Conservation (phyloP, 768 basidiomycete genomes). For the Termitomyces eurrhizus region DNA sequence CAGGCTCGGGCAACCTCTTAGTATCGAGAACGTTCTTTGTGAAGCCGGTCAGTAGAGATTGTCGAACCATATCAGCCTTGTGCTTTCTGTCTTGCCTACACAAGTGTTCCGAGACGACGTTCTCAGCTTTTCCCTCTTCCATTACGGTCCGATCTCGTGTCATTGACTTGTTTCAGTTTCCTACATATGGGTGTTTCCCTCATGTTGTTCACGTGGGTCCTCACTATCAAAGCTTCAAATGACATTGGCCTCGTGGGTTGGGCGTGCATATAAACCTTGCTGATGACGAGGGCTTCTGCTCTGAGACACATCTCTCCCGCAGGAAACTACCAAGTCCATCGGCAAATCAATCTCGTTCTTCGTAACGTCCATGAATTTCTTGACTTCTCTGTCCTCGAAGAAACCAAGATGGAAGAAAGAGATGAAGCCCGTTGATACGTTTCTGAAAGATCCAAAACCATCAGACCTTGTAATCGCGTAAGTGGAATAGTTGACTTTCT, state of each 20-base stretch:
- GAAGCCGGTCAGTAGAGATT: no score
- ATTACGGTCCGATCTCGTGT: neutral
- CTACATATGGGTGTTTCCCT: neutral
- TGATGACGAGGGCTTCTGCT: neutral
- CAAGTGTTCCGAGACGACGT: neutral
- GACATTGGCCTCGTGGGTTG: neutral
- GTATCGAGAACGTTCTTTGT: neutral
- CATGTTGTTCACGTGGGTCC: neutral
- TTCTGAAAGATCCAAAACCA: conserved; percentile 7
- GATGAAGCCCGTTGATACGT: conserved; percentile 3
- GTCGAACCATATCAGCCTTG: no score
- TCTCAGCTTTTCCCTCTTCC: no score
- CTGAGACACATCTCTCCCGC: neutral
- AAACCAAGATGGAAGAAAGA: conserved; percentile 12
- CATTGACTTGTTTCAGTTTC: neutral
- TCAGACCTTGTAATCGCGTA: conserved; percentile 21
- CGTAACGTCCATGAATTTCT: neutral
- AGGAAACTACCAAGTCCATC: neutral
- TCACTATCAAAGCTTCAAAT: neutral
- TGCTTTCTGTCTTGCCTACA: neutral
- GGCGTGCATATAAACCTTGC: neutral
- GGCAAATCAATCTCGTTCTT: neutral
- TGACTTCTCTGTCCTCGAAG: neutral
- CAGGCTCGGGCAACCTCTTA: neutral
- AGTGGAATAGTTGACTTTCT: neutral